Evolutionary conservation across 208 protist genomes (phyloP).

Genomic region (Trichomonas gallinae): DNA sequence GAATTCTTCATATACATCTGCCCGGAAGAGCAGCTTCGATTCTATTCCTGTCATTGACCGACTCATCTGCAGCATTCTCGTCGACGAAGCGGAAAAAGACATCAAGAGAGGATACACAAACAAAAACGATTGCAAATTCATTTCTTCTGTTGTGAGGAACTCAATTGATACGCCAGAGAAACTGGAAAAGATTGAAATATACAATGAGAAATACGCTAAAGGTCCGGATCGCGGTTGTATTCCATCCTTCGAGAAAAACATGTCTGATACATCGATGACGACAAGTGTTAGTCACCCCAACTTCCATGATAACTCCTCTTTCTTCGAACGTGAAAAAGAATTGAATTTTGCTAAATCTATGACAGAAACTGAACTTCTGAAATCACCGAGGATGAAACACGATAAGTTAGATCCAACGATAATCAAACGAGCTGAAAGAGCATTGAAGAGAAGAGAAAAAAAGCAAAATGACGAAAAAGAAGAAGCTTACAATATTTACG

Average conservation of each 20-base stretch:
- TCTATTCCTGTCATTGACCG: background rate
- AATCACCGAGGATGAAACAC: background rate
- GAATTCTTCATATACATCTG: no score
- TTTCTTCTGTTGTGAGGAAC: background rate
- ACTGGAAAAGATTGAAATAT: background rate
- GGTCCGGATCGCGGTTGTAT: background rate
- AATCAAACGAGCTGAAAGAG: background rate
- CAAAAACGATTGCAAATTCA: background rate
- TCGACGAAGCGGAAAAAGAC: background rate
- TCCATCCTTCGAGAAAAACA: background rate
- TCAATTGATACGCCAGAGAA: background rate
- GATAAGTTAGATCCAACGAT: background rate
- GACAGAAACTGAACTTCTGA: background rate
- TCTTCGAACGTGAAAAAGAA: background rate
- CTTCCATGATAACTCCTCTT: background rate
- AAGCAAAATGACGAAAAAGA: background rate
- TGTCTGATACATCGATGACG: background rate
- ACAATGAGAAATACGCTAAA: background rate
- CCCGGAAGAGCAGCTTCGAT: background rate
- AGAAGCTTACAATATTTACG: background rate
- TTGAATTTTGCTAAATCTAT: background rate
- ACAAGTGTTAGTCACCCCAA: background rate
- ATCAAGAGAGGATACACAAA: background rate
- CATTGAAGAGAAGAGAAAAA: background rate
- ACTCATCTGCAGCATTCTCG: background rate